Evolutionary conservation across 2,329 filamentous ascomycete genomes (phyloP), one percentile per base, ranked within the genome.

Genomic region (Fusarium odoratissimum): DNA sequence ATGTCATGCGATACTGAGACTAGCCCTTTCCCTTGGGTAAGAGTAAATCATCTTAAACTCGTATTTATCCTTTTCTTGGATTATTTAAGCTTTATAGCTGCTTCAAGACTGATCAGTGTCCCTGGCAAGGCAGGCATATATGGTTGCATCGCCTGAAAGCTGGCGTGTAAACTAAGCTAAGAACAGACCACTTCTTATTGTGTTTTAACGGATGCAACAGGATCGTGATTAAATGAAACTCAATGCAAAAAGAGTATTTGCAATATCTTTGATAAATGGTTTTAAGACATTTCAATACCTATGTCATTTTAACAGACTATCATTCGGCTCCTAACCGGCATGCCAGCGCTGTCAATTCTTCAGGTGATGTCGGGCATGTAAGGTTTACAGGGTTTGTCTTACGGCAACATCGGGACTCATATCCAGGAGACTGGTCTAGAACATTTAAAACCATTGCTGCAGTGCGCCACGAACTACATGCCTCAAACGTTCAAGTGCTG

Each of bases 291-390:
- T 23, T 33, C 1, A 33, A 33, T 10, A 4, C 6, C 4, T 33
- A 19, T 9, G 1, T 19, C 2, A 23, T 19, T 33, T 7, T 0
- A 19, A 19, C 4, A 33, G 3, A 23, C 16, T 23, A 14, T 10
- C 0, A 23, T 9, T 17, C 10, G 0, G 8, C 25, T 21, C 19
- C 13, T 17, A 5, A 2, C 30, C 2, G 6, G 8, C 21, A 23
- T 49, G 2, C 7, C 8, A 33, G 7, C 8, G 8, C 4, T 17
- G 5, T 10, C 8, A 49, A 13, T 10, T 23, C 16, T 8, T 33
- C 10, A 17, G 21, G 5, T 9, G 7, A 49, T 33, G 21, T 19
- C 4, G 7, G 9, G 4, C 8, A 10, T 9, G 11, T 6, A 23
- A 33, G 16, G 30, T 49, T 49, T 33, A 33, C 16, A 10, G n/a